Conservation (phyloP, 192 early-diverging fungal species). For the Coemansia sp. region DNA sequence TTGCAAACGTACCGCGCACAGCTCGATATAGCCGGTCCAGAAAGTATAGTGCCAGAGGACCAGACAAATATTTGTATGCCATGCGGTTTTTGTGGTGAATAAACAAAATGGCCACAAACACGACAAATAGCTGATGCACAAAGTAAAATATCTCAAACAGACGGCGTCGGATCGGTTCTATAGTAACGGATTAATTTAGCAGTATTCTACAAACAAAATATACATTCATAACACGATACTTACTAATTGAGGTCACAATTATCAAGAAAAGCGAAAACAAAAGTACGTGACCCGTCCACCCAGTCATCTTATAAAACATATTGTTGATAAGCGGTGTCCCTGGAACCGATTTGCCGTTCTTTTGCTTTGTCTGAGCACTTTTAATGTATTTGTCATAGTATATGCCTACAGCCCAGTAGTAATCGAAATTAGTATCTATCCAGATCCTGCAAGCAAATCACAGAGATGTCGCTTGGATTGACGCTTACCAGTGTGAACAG, state of each 20-base stretch:
- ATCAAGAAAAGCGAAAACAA: slow-evolving; percentile 62
- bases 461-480: neutral
- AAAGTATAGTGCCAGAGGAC: slow-evolving; percentile 59
- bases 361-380: slow-evolving; percentile 14
- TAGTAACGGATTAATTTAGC: neutral
- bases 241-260: slow-evolving; percentile 56
- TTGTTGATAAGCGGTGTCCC: slow-evolving; percentile 24
- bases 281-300: slow-evolving; percentile 72
- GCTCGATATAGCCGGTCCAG: slow-evolving; percentile 65
- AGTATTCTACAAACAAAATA: neutral
- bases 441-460: too few relatives aligned
- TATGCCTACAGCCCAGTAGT: slow-evolving; percentile 12
- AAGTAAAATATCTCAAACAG: slow-evolving; percentile 80
- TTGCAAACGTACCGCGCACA: slow-evolving; percentile 56
- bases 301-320: slow-evolving; percentile 36
- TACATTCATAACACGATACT: slow-evolving; percentile 5
- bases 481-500: slow-evolving; percentile 60
- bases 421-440: neutral
- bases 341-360: slow-evolving; percentile 13
- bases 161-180: slow-evolving; percentile 55
- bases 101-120: slow-evolving; percentile 66
- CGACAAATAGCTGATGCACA: slow-evolving; percentile 73
- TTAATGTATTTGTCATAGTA: slow-evolving; percentile 31
- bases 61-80: slow-evolving; percentile 61
- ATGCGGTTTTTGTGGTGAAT: slow-evolving; percentile 65